phyloP scores from a whole-genome alignment of 345 rosid species.

The Melaleuca quinquenervia region DNA sequence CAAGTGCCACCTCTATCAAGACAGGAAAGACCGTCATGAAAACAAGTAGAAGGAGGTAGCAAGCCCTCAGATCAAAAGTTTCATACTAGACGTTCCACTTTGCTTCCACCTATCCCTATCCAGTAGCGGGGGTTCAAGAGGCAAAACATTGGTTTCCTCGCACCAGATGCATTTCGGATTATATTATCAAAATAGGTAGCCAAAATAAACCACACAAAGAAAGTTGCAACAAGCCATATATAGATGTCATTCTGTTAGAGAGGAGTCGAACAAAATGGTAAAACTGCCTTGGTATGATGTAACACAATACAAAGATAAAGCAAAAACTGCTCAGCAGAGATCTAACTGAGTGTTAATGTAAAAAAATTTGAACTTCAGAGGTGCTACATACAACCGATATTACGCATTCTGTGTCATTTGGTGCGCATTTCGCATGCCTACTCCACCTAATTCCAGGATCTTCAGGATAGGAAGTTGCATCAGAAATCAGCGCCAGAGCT shows the following conservation, averaged over 20 bases:
- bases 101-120: constrained; percentile 84
- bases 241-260: constrained; percentile 65
- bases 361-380: not conserved
- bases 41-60: not conserved
- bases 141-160: constrained; percentile 64
- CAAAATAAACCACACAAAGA: constrained; percentile 53
- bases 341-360: not conserved
- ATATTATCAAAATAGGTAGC: constrained; percentile 87
- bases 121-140: constrained; percentile 75
- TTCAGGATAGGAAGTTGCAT: constrained; percentile 56
- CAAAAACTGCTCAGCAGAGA: not conserved
- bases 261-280: not conserved
- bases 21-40: not conserved
- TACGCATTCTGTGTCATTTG: constrained; percentile 43
- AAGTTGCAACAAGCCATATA: constrained; percentile 57
- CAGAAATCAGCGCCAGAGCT: constrained; percentile 41
- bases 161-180: constrained; percentile 68
- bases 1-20: constrained; percentile 68
- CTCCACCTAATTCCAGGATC: constrained; percentile 85
- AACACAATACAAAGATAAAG: not conserved
- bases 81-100: constrained; percentile 41
- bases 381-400: constrained; percentile 53
- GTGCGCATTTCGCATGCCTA: constrained; percentile 41
- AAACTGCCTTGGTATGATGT: not conserved
- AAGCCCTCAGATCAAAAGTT: not conserved